Evolutionary conservation across 2,329 filamentous ascomycete genomes (phyloP).

Genomic region (Xylaria hypoxylon): DNA sequence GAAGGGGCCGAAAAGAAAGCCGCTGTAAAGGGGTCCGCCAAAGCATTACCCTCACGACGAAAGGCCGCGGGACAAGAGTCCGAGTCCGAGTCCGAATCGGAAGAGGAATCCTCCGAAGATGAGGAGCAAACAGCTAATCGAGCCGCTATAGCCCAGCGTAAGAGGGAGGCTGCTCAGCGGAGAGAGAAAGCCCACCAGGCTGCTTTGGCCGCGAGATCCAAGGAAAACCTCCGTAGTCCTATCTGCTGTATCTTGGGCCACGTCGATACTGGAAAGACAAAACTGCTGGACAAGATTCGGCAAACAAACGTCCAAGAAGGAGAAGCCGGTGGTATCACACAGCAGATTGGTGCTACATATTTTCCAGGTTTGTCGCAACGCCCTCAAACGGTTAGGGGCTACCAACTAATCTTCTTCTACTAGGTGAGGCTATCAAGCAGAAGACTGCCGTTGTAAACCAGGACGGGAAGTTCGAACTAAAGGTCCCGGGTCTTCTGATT

Average conservation of each 20-base stretch:
- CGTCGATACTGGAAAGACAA: conserved; percentile 99
- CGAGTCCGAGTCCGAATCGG: conserved; percentile 59
- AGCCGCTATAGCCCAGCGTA: conserved; percentile 78
- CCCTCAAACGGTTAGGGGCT: neutral
- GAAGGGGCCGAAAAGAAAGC: conserved; percentile 70
- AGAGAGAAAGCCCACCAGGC: conserved; percentile 92
- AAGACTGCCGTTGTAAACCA: conserved; percentile 95
- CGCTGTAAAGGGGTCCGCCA: conserved; percentile 33
- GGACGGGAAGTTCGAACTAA: conserved; percentile 92
- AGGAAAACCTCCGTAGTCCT: conserved; percentile 93
- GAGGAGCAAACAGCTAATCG: conserved; percentile 80
- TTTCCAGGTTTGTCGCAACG: conserved; percentile 71
- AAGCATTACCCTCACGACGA: conserved; percentile 49
- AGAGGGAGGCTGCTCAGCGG: conserved; percentile 88
- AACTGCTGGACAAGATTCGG: conserved; percentile 96
- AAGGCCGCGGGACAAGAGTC: conserved; percentile 57
- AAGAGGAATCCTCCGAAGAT: conserved; percentile 74
- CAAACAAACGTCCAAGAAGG: conserved; percentile 99
- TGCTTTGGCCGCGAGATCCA: conserved; percentile 88
- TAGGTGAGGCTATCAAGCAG: conserved; percentile 86
- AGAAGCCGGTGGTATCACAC: conserved; percentile 98
- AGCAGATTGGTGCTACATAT: conserved; percentile 99
- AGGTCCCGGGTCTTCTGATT: conserved; percentile 93
- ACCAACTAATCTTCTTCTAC: conserved; percentile 20
- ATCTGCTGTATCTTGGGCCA: conserved; percentile 99